Conservation (phyloP, 1,284 basidiomycete genomes). For the Sparassis latifolia region DNA sequence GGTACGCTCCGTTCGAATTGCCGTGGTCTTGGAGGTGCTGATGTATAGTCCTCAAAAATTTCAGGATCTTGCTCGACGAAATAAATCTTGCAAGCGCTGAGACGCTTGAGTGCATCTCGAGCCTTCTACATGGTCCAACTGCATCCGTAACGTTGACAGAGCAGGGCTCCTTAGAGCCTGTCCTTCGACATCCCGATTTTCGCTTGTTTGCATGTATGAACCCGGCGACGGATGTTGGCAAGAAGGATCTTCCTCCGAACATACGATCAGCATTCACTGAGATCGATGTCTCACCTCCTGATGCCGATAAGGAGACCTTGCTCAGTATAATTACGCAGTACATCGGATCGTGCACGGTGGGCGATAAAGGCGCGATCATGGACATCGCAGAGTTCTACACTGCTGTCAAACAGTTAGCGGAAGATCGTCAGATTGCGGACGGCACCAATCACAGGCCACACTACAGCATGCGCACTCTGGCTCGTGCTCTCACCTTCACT, state of each 20-base stretch:
- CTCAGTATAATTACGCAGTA: conserved; percentile 87
- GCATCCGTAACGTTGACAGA: conserved; percentile 93
- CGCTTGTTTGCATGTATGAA: conserved; percentile 99
- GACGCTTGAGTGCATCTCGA: conserved; percentile 90
- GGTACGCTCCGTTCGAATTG: conserved; percentile 44
- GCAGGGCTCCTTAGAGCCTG: conserved; percentile 86
- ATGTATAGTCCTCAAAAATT: neutral
- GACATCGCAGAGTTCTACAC: conserved; percentile 91
- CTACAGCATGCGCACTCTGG: conserved; percentile 95
- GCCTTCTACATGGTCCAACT: conserved; percentile 78
- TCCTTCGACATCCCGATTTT: conserved; percentile 92
- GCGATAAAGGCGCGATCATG: conserved; percentile 85
- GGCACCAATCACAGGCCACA: conserved; percentile 94
- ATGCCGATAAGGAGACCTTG: conserved; percentile 88
- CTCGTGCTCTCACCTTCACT: conserved; percentile 89
- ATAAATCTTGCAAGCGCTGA: conserved; percentile 94
- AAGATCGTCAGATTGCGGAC: conserved; percentile 84
- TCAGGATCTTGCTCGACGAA: conserved; percentile 92
- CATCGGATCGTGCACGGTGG: conserved; percentile 78
- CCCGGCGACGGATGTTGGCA: conserved; percentile 97
- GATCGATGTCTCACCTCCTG: conserved; percentile 91
- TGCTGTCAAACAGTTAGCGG: conserved; percentile 76
- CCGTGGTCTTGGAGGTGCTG: no score
- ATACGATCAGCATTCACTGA: conserved; percentile 94
- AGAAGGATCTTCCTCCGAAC: conserved; percentile 91